Evolutionary conservation across 495 filamentous ascomycete genomes (phyloP).

Genomic region (Podospora tetraspora): DNA sequence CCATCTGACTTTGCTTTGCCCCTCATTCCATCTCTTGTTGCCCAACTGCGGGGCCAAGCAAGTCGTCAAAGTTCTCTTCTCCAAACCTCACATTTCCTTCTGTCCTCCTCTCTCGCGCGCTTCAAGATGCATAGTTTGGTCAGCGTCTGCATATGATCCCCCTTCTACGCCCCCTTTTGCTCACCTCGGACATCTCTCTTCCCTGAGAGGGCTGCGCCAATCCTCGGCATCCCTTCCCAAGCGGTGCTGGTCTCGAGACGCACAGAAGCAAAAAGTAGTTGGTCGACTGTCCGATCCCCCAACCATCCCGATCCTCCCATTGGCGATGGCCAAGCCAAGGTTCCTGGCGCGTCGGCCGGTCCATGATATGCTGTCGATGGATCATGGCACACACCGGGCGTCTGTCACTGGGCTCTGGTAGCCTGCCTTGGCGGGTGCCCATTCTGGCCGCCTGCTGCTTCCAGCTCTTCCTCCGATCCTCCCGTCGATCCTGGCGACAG

Average conservation of each 20-base stretch:
- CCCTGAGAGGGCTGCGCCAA: not conserved
- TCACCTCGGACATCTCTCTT: not conserved
- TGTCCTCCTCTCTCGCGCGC: not conserved
- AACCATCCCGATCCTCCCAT: not conserved
- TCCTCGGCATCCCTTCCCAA: not conserved
- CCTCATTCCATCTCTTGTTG: not conserved
- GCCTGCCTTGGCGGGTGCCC: not conserved
- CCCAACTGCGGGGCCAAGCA: not conserved
- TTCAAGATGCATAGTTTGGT: not conserved
- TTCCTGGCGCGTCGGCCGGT: not conserved
- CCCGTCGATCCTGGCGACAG: not conserved
- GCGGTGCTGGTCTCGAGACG: not conserved
- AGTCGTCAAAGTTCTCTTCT: not conserved
- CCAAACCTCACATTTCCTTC: not conserved
- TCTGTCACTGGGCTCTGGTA: not conserved
- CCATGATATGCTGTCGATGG: conserved; percentile 4
- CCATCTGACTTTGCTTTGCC: not conserved
- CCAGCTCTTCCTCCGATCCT: not conserved
- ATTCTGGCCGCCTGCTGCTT: not conserved
- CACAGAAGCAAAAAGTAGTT: not conserved
- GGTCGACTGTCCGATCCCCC: not conserved
- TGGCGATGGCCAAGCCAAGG: not conserved
- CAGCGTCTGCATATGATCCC: not conserved
- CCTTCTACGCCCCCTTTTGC: not conserved
- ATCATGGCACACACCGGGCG: not conserved